phyloP scores from a whole-genome alignment of 495 filamentous ascomycete genomes.

The Penicillium subrubescens region DNA sequence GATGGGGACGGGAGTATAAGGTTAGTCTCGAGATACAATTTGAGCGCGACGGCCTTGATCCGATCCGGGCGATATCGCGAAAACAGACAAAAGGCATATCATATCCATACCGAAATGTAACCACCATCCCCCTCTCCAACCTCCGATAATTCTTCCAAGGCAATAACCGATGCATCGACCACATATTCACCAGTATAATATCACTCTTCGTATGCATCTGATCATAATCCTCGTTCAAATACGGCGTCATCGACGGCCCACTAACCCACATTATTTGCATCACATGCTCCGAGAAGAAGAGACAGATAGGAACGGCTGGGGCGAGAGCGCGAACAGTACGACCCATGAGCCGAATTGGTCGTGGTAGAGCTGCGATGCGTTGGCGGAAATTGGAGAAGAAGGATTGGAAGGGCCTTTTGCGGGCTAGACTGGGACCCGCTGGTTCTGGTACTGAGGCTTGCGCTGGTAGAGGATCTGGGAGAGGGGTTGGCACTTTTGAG shows the following conservation, averaged over 20 bases:
- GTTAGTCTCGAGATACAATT: background rate
- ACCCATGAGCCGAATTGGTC: conserved; percentile 29
- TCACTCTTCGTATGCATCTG: conserved; percentile 55
- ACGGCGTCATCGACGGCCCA: conserved; percentile 78
- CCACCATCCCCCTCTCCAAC: conserved; percentile 55
- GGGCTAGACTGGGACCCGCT: conserved; percentile 15
- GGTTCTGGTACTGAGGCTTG: background rate
- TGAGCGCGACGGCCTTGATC: background rate
- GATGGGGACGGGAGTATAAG: background rate
- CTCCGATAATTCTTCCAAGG: conserved; percentile 46
- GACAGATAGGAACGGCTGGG: conserved; percentile 63
- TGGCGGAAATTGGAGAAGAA: conserved; percentile 35
- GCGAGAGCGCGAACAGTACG: conserved; percentile 52
- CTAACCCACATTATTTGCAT: conserved; percentile 62
- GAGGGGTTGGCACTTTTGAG: background rate
- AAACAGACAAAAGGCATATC: background rate
- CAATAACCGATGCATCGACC: conserved; percentile 34
- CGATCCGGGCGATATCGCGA: background rate
- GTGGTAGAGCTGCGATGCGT: conserved; percentile 38
- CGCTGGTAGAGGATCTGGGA: conserved; percentile 3
- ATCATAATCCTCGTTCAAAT: conserved; percentile 66
- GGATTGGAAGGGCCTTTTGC: conserved; percentile 19
- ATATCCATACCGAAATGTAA: conserved; percentile 51
- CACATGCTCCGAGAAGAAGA: conserved; percentile 66
- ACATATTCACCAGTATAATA: conserved; percentile 51